Percentiles rank a stretch among this genome's conserved stretches.
phyloP scores from a whole-genome alignment of 371 early-diverging fungal genomes.

The Coemansia sp. region DNA sequence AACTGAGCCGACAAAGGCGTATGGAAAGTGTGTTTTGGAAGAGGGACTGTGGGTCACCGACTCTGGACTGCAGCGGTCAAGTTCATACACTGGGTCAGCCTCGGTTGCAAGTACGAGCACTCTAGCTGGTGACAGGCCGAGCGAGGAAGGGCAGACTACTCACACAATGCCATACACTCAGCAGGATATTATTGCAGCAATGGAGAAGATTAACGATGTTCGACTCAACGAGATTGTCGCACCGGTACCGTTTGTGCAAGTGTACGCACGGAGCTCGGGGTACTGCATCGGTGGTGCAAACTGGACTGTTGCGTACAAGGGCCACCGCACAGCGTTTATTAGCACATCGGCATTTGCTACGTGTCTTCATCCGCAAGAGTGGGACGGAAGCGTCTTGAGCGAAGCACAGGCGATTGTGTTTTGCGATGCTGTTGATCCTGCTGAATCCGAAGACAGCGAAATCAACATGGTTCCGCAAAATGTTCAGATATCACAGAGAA shows the following conservation, averaged over 20 bases:
- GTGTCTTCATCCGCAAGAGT: slow-evolving; percentile 68
- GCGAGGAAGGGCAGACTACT: neutral
- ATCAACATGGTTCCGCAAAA: slow-evolving; percentile 7
- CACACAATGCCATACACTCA: slow-evolving; percentile 28
- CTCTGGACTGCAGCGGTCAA: neutral
- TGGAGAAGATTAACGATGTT: slow-evolving; percentile 51
- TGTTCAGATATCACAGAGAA: slow-evolving; percentile 29
- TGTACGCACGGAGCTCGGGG: slow-evolving; percentile 65
- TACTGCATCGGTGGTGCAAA: slow-evolving; percentile 69
- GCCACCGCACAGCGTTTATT: slow-evolving; percentile 63
- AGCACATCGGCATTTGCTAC: slow-evolving; percentile 63
- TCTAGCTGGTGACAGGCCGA: neutral
- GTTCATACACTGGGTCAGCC: neutral
- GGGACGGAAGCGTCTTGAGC: slow-evolving; percentile 61
- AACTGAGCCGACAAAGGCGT: slow-evolving; percentile 78
- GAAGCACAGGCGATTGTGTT: slow-evolving; percentile 59
- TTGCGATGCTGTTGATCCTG: slow-evolving; percentile 42
- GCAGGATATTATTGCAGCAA: slow-evolving; percentile 40
- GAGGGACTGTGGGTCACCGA: slow-evolving; percentile 12
- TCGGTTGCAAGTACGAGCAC: neutral
- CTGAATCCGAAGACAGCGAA: slow-evolving; percentile 15
- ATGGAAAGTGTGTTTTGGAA: slow-evolving; percentile 61
- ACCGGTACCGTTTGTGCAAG: slow-evolving; percentile 52
- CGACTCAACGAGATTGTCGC: slow-evolving; percentile 48
- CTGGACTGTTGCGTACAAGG: slow-evolving; percentile 67